Evolutionary conservation across 495 filamentous ascomycete species (phyloP).

Genomic region (Talaromyces stipitatus): DNA sequence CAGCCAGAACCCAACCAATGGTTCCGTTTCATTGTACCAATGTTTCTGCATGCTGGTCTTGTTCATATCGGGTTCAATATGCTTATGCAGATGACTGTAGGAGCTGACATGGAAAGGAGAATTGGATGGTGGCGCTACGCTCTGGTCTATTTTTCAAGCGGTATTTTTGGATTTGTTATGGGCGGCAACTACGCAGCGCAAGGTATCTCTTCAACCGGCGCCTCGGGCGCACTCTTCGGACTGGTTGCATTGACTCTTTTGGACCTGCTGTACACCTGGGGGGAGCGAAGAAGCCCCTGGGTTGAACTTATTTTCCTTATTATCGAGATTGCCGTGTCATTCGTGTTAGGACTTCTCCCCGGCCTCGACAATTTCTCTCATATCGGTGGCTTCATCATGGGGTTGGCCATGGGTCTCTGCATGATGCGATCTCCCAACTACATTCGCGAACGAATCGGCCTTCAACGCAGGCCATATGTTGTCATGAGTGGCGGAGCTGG

Average conservation of each 20-base stretch:
- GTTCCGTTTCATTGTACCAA: slow-evolving; percentile 92
- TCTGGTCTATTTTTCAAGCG: slow-evolving; percentile 79
- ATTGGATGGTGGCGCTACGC: slow-evolving; percentile 82
- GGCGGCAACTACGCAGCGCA: slow-evolving; percentile 86
- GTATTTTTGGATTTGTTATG: slow-evolving; percentile 94
- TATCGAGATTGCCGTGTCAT: slow-evolving; percentile 78
- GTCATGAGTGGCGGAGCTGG: slow-evolving; percentile 44
- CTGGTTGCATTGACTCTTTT: slow-evolving; percentile 81
- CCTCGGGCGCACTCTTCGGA: slow-evolving; percentile 85
- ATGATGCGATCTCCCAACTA: slow-evolving; percentile 79
- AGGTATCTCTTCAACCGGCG: slow-evolving; percentile 74
- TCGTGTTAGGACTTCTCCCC: slow-evolving; percentile 85
- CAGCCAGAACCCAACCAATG: slow-evolving; percentile 72
- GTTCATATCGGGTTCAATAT: slow-evolving; percentile 95
- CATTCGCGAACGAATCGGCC: slow-evolving; percentile 66
- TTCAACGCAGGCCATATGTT: slow-evolving; percentile 56
- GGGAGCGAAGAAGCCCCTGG: slow-evolving; percentile 60
- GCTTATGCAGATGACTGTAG: slow-evolving; percentile 79
- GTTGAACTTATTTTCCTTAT: slow-evolving; percentile 79
- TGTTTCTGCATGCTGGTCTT: slow-evolving; percentile 89
- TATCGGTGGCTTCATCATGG: slow-evolving; percentile 94
- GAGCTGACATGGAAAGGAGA: slow-evolving; percentile 78
- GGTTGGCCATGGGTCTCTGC: slow-evolving; percentile 76
- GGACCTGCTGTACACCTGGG: slow-evolving; percentile 90
- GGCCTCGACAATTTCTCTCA: slow-evolving; percentile 96